Base-by-base conservation (phyloP, 2,329 filamentous ascomycete species). In the Alternaria metachromatica region DNA sequence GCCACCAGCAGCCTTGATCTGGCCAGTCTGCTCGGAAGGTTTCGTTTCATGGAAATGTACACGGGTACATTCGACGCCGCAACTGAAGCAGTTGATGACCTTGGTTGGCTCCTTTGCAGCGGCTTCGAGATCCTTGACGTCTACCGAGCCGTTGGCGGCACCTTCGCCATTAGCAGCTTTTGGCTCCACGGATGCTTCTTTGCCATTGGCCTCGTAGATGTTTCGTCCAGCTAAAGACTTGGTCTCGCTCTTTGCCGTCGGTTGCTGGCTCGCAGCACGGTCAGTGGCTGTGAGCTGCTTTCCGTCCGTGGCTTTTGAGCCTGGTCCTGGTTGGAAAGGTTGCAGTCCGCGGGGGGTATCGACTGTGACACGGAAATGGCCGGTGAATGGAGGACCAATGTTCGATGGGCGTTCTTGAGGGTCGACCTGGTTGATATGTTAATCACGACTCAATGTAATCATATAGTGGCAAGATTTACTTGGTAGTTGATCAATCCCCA, bases 401-500 rank as follows among this genome's bases (percentile, higher is more conserved):
- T 94, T 96, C 2, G 96, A 97, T 10, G 96, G 96, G 62, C 96
- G 89, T 70, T 96, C 94, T 78, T 97, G 95, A 28, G 95, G 93
- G 81, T 99, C 96, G 75, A 99, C 95, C 95, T 98, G 67, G 10
- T 25, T 7, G n/a, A 5, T 53, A 23, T 23, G 49, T 69, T 65
- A 70, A 54, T 33, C 10, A 26, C n/a, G 11, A 21, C 6, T 28
- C 23, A 15, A 21, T 11, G 41, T 10, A 33, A 21, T 21, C 9
- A n/a, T 55, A 18, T 8, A 13, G 33, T 11, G 33, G 13, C 51
- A 53, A 37, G 20, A 55, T 80, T 67, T 86, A 97, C 95, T 86
- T 99, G 96, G 78, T 99, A 99, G 82, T 99, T 99, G 80, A 99
- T 97, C 75, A 99, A 85, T 8, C 96, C 96, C 96, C 96, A 99